A percentile compares a stretch with the other conserved stretches of the same genome.
Evolutionary conservation across 2,329 filamentous ascomycete genomes (phyloP).

Genomic region (Aspergillus sp.): DNA sequence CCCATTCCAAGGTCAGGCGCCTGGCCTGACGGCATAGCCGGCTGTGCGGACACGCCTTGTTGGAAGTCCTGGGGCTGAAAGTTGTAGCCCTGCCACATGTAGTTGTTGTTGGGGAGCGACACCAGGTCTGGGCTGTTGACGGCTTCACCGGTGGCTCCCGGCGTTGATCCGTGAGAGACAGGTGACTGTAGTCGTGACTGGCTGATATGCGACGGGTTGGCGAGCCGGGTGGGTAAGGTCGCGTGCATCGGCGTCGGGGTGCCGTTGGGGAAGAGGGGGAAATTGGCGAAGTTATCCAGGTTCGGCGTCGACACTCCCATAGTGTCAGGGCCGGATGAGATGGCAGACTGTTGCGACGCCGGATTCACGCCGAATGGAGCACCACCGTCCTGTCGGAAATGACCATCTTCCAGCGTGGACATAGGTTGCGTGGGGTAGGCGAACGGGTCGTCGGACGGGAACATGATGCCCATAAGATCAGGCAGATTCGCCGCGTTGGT

Average conservation of each 20-base stretch:
- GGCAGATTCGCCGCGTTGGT: conserved; percentile 38
- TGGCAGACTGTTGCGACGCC: conserved; percentile 13
- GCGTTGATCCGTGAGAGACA: conserved; percentile 32
- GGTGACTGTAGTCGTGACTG: conserved; percentile 35
- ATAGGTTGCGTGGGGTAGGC: conserved; percentile 52
- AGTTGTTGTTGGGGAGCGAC: conserved; percentile 42
- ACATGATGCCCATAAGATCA: conserved; percentile 53
- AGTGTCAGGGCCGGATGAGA: conserved; percentile 17
- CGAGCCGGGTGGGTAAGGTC: conserved; percentile 29
- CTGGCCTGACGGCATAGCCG: conserved; percentile 20
- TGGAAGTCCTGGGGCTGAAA: conserved; percentile 27
- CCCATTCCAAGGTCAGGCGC: conserved; percentile 27
- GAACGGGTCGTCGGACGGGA: conserved; percentile 51
- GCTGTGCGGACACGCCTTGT: conserved; percentile 20
- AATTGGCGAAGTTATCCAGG: conserved; percentile 29
- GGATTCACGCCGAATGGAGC: conserved; percentile 26
- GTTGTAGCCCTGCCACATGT: conserved; percentile 42
- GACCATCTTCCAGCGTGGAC: conserved; percentile 45
- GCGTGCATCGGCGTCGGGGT: conserved; percentile 23
- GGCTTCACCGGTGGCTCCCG: conserved; percentile 22
- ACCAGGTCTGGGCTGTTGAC: conserved; percentile 43
- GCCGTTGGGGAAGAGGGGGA: conserved; percentile 26
- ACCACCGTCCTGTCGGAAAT: conserved; percentile 35
- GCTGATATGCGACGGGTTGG: conserved; percentile 17
- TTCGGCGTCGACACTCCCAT: conserved; percentile 22